A percentile compares a stretch with the other conserved stretches of the same genome.
Evolutionary conservation across 1,284 basidiomycete genomes (phyloP).

Genomic region (Rhodotorula glutinis): DNA sequence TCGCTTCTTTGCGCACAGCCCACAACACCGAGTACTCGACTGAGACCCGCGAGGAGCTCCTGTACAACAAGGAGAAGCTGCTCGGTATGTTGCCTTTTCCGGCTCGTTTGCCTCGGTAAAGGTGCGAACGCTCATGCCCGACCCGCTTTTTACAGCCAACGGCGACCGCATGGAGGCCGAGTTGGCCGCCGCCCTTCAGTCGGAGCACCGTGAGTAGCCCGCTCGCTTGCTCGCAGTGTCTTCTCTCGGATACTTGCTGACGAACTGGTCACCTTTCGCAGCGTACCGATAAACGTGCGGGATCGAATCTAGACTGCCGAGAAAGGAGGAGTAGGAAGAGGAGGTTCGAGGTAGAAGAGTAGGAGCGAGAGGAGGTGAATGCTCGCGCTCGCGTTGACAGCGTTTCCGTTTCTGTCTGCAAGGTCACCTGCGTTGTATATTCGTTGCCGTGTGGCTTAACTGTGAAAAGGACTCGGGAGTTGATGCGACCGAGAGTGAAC

Average conservation of each 20-base stretch:
- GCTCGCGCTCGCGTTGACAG: background rate
- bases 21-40: conserved; percentile 84
- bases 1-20: conserved; percentile 54
- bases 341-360: background rate
- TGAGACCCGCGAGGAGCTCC: conserved; percentile 94
- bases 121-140: background rate
- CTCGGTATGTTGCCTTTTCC: conserved; percentile 23
- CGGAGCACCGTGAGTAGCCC: conserved; percentile 49
- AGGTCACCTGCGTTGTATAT: background rate
- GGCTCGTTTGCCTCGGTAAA: background rate
- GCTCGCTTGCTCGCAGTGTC: no score
- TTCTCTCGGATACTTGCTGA: background rate
- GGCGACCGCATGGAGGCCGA: conserved; percentile 96
- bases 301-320: no score
- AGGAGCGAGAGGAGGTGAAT: background rate
- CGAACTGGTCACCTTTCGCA: background rate
- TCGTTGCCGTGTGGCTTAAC: background rate
- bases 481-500: no score
- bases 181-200: conserved; percentile 87
- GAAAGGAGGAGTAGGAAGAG: background rate
- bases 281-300: background rate
- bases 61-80: conserved; percentile 85
- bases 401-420: background rate
- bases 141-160: conserved; percentile 62
- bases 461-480: background rate